These are phyloP conservation scores for Globisporangium cederbergense DNA, from an alignment of 352 stramenopile genomes.

Conservation along the genomic window DNA sequence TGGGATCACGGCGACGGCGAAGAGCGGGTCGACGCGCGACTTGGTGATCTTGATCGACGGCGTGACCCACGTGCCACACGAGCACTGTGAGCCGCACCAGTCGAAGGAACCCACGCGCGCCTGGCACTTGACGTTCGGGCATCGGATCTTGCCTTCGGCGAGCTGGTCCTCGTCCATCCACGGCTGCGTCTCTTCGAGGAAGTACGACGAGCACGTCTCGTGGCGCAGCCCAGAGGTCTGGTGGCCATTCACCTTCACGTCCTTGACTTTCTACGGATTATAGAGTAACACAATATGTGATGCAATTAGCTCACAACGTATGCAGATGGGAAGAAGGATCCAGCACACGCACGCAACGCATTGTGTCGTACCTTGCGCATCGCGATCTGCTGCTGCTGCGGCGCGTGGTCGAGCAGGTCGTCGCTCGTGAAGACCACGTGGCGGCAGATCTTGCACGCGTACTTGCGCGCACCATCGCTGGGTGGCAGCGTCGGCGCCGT, in stretches of 20 bases:
- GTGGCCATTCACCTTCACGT: conserved; percentile 47
- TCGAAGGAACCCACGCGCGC: conserved; percentile 63
- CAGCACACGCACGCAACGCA: background rate
- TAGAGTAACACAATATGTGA: background rate
- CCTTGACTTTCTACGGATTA: conserved; percentile 54
- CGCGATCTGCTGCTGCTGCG: conserved; percentile 68
- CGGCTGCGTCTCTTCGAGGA: conserved; percentile 54
- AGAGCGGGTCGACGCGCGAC: conserved; percentile 58
- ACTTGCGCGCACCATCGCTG: conserved; percentile 25
- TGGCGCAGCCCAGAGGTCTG: conserved; percentile 20
- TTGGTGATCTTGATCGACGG: conserved; percentile 83
- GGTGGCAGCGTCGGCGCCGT: background rate
- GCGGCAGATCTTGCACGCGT: conserved; percentile 73
- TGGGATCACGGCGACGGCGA: conserved; percentile 22
- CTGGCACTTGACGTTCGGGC: conserved; percentile 66
- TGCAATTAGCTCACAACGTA: background rate
- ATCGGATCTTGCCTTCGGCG: conserved; percentile 69
- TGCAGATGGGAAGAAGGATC: background rate
- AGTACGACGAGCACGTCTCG: conserved; percentile 65
- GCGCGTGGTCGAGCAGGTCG: conserved; percentile 50
- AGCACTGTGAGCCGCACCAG: conserved; percentile 81
- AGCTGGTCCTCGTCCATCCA: conserved; percentile 73
- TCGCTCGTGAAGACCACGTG: conserved; percentile 60
- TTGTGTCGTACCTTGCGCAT: conserved; percentile 34
- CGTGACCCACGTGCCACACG: conserved; percentile 80